Evolutionary conservation across 2,329 filamentous ascomycete species (phyloP), one percentile per base, ranked within the genome.

Genomic region (Tolypocladium pustulatum): DNA sequence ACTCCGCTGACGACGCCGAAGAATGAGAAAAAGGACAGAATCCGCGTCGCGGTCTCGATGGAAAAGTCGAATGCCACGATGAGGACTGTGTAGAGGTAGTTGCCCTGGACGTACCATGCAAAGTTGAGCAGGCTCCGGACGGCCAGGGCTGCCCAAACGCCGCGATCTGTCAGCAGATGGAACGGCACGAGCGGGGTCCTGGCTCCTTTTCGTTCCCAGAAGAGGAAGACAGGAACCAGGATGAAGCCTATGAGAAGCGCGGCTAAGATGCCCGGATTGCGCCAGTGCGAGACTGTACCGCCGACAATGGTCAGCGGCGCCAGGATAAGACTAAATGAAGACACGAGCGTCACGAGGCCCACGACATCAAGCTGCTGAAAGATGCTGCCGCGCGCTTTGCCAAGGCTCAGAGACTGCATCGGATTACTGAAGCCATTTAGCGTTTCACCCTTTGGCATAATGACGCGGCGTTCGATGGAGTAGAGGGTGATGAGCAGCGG

Each of bases 1-100:
- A 79, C 72, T 17, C 83, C 83, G 1, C 78, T 79, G 17, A 85
- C 71, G 36, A 84, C 81, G 1, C 80, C 83, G 20, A 74, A 75
- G 56, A 77, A 77, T 3, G 71, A 73, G 69, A 83, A 86, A 36
- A 86, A 75, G 0, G 80, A 81, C 1, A 76, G 63, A 52, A 86
- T 82, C 0, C 83, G 78, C 0, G 81, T 84, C 0, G 83, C 81
- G 12, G 73, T 78, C 58, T 75, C 75, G 37, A 81, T 71, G 2
- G 78, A 77, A 63, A 84, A 81, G 65, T 82, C 77, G 62, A 85
- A 86, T 2, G 76, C 77, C 12, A 86, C 81, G 8, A 80, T 67
- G 2, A 86, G 78, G 0, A 86, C 78, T 0, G 82, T 84, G 65
- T 79, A 86, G 0, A 86, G 71, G 63, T 81, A 86, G 64, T 84